Conservation (phyloP, 352 stramenopile genomes). For the Nothophytophthora sp. region DNA sequence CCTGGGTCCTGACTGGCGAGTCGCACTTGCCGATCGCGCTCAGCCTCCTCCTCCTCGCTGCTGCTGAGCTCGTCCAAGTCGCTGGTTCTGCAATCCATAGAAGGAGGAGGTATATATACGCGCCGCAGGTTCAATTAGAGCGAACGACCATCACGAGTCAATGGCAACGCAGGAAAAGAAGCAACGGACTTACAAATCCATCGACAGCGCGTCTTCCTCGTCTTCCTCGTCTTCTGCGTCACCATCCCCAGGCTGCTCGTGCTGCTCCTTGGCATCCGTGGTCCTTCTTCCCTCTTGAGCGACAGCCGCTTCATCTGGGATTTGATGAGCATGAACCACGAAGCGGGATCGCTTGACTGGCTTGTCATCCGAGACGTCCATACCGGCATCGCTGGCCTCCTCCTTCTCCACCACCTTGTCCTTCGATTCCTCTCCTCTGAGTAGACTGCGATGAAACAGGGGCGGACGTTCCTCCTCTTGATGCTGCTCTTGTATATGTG, state of each 20-base stretch:
- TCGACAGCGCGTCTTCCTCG: slow-evolving; percentile 42
- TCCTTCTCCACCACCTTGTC: no score
- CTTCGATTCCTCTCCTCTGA: no score
- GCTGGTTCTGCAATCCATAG: slow-evolving; percentile 28
- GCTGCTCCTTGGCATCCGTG: not conserved
- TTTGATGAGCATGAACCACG: no score
- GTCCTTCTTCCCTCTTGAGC: no score
- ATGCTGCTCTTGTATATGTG: not conserved
- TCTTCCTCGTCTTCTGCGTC: slow-evolving; percentile 2
- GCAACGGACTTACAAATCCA: slow-evolving; percentile 59
- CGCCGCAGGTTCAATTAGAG: slow-evolving; percentile 6
- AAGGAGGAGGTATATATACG: slow-evolving; percentile 2
- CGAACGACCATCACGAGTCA: not conserved
- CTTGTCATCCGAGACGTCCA: no score
- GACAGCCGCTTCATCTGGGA: no score
- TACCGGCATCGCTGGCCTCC: no score
- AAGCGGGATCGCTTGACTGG: no score
- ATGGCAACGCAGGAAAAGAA: slow-evolving; percentile 12
- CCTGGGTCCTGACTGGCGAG: not conserved
- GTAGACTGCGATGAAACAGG: no score
- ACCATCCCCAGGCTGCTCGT: not conserved
- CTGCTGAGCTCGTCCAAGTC: slow-evolving; percentile 12
- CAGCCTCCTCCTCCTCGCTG: slow-evolving; percentile 1
- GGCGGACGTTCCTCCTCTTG: not conserved
- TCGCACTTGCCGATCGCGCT: not conserved